These are phyloP conservation scores for Sporothrix sp. DNA, from an alignment of 2,329 filamentous ascomycete species.

Conservation along the genomic window DNA sequence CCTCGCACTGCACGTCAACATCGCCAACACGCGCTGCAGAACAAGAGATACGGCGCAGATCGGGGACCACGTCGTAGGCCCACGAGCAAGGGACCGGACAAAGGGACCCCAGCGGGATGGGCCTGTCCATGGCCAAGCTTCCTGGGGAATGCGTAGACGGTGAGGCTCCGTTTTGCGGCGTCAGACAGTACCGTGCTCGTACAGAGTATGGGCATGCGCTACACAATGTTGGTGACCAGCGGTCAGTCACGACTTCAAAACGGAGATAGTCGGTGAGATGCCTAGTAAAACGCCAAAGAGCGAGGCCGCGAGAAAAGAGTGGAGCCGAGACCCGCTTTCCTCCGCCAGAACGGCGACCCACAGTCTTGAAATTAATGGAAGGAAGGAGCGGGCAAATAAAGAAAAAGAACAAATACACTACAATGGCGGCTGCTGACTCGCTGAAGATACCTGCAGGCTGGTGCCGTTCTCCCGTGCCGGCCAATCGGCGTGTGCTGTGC, in stretches of 20 bases:
- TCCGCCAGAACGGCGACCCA: background rate
- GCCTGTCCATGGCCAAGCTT: background rate
- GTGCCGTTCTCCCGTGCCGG: constrained; percentile 8
- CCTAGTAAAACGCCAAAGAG: constrained; percentile 3
- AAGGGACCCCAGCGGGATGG: background rate
- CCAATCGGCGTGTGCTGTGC: constrained; percentile 3
- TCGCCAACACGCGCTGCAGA: too few relatives aligned
- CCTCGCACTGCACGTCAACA: too few relatives aligned
- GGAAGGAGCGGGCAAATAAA: too few relatives aligned
- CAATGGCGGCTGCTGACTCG: too few relatives aligned
- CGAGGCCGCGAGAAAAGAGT: constrained; percentile 10
- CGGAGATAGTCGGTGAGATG: too few relatives aligned
- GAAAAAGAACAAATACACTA: too few relatives aligned
- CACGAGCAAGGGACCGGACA: constrained; percentile 4
- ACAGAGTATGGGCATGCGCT: too few relatives aligned
- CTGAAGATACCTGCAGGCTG: too few relatives aligned
- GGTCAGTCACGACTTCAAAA: background rate
- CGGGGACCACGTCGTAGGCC: too few relatives aligned
- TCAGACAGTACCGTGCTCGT: too few relatives aligned
- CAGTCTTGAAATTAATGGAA: background rate
- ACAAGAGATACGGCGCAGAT: constrained; percentile 3
- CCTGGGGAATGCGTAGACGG: background rate
- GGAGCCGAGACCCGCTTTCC: background rate
- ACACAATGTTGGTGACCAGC: background rate
- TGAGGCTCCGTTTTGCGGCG: too few relatives aligned